Percentiles rank a stretch among this genome's conserved stretches.
Conservation (phyloP, 257 asterid species). For the Nicotiana noctiflora region DNA sequence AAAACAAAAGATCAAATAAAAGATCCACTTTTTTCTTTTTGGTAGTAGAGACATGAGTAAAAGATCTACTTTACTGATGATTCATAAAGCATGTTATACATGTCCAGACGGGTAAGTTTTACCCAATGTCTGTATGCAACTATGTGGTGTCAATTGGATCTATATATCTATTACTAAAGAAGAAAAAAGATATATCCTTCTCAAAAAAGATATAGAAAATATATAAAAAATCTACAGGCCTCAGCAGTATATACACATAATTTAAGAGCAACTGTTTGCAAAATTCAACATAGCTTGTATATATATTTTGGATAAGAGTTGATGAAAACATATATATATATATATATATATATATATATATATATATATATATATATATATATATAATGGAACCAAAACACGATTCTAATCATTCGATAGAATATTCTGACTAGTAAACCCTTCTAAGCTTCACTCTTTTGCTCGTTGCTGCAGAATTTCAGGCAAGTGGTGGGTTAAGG, state of each 20-base stretch:
- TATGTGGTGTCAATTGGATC: background rate
- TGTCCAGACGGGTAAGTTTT: background rate
- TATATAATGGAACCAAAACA: background rate
- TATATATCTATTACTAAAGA: background rate
- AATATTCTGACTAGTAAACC: background rate
- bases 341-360: too few species aligned
- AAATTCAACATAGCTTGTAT: background rate
- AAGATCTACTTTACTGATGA: background rate
- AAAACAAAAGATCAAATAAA: background rate
- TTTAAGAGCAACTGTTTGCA: background rate
- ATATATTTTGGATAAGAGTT: background rate
- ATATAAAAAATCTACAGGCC: background rate
- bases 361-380: too few species aligned
- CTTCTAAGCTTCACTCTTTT: background rate
- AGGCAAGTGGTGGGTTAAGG: background rate
- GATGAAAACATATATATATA: background rate
- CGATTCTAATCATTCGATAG: too few species aligned
- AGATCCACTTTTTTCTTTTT: background rate
- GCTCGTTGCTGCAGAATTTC: conserved; percentile 1
- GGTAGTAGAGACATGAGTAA: background rate
- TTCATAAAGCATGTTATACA: background rate
- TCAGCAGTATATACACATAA: background rate
- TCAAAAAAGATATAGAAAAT: background rate
- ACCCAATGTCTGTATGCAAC: background rate
- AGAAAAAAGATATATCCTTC: too few species aligned